Base-by-base conservation (phyloP, 2,329 filamentous ascomycete genomes). In the Ascochyta koolunga region DNA sequence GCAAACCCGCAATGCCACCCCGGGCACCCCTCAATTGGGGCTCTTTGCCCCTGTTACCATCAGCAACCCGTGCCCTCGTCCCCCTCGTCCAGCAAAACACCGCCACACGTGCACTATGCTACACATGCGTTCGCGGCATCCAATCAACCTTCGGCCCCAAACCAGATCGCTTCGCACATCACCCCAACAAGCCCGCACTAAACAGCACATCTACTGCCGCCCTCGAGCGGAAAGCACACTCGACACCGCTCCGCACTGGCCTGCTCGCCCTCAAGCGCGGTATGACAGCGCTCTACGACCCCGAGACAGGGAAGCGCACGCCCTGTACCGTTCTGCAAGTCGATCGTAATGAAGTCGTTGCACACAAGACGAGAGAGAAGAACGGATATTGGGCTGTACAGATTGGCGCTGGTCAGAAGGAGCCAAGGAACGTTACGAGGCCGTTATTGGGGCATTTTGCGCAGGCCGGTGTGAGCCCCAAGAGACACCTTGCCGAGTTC, bases 361-460 rank as follows among this genome's bases (percentile, higher is more conserved):
- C 89, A 54, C 88, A 90, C 78, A 97, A 96, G 83, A 95, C 91
- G 59, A 80, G 86, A 29, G 80, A 87, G 59, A 80, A 83, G 70
- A 87, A 98, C 75, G 95, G 95, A 18, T 99, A 99, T 79, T 97
- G 86, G 82, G 95, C 93, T 15, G 92, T 98, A 13, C 93, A 97
- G 78, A 79, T 99, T 38, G 95, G 95, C 18, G 80, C 85, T 41
- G 95, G 95, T 3, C 84, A 84, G 72, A 89, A 88, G 72, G 84
- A 88, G 56, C 79, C 89, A 21, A 82, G 80, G 58, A 96, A 96
- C 73, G 85, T 95, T 36, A 88, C 88, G n/a, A 85, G 89, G 67
- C 89, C 95, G 2, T 79, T 90, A 80, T 80, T 97, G 55, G 95
- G 95, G 0, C 95, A 97, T 79, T 98, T 89, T 77, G 90, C 93